These are phyloP conservation scores for Pneumocystis oryctolagi DNA, from an alignment of 1,139 yeast genomes.

Conservation along the genomic window DNA sequence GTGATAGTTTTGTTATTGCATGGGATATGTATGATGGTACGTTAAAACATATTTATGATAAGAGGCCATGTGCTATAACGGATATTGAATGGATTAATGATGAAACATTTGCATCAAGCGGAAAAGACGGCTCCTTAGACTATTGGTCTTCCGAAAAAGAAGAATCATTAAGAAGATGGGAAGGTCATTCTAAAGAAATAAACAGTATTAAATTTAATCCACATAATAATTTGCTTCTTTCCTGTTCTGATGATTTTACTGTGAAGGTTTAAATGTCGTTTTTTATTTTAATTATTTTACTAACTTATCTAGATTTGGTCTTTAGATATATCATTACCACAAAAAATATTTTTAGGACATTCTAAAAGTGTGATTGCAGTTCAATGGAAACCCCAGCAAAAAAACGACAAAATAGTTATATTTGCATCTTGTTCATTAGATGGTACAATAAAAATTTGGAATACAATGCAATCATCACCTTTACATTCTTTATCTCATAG, in stretches of 20 bases:
- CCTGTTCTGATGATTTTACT: slow-evolving; percentile 54
- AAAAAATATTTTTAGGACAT: slow-evolving; percentile 6
- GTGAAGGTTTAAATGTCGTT: slow-evolving; percentile 2
- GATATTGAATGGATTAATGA: slow-evolving; percentile 64
- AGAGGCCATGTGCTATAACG: slow-evolving; percentile 27
- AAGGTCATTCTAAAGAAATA: slow-evolving; percentile 55
- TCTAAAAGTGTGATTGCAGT: slow-evolving; percentile 4
- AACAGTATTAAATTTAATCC: slow-evolving; percentile 43
- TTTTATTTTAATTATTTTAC: slow-evolving; percentile 7
- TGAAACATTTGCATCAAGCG: slow-evolving; percentile 55
- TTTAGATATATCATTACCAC: slow-evolving; percentile 7
- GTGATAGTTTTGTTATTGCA: slow-evolving; percentile 31
- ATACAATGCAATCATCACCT: slow-evolving; percentile 7
- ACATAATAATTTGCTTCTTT: slow-evolving; percentile 41
- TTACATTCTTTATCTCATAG: slow-evolving; percentile 2
- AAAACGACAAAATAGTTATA: slow-evolving; percentile 4
- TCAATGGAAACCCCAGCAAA: slow-evolving; percentile 7
- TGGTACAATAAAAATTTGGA: slow-evolving; percentile 10
- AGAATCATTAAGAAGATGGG: slow-evolving; percentile 43
- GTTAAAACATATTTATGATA: slow-evolving; percentile 31
- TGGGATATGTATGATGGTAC: slow-evolving; percentile 43
- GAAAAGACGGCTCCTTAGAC: slow-evolving; percentile 39
- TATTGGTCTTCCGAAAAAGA: slow-evolving; percentile 42
- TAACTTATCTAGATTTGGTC: slow-evolving; percentile 9
- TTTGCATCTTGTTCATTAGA: slow-evolving; percentile 10